These are phyloP conservation scores for Backusella tuberculispora DNA, from an alignment of 192 early-diverging fungal species.

Conservation along the genomic window DNA sequence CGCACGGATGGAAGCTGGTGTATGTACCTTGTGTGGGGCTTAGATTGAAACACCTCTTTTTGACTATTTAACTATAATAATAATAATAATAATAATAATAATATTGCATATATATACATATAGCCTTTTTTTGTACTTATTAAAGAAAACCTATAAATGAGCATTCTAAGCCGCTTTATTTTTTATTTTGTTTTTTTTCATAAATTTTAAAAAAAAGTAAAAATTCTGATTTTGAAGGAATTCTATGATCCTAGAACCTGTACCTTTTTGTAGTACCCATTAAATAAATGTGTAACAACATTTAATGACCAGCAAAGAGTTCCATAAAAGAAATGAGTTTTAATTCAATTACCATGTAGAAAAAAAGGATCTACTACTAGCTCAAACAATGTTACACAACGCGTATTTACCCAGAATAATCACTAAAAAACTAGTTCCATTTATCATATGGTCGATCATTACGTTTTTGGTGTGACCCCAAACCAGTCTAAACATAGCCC, in stretches of 20 bases:
- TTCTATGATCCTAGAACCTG: background rate
- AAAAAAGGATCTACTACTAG: conserved; percentile 5
- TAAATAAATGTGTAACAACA: background rate
- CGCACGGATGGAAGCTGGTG: background rate
- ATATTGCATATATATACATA: background rate
- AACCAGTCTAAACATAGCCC: background rate
- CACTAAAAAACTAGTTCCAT: background rate
- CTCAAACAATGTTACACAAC: background rate
- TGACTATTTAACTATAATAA: background rate
- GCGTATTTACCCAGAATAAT: background rate
- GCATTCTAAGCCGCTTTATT: background rate
- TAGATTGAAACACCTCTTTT: conserved; percentile 7
- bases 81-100: background rate
- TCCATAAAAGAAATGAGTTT: background rate
- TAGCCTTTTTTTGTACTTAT: background rate
- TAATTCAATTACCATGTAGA: background rate
- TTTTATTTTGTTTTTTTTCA: background rate
- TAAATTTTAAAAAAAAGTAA: conserved; percentile 1
- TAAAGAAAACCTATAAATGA: background rate
- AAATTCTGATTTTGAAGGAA: background rate
- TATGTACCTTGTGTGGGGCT: background rate
- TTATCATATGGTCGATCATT: conserved; percentile 12
- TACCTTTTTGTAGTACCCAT: background rate
- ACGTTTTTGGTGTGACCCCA: background rate
- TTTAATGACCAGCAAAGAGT: background rate